Conservation (phyloP, 495 filamentous ascomycete species). For the Corynascus novoguineensis region DNA sequence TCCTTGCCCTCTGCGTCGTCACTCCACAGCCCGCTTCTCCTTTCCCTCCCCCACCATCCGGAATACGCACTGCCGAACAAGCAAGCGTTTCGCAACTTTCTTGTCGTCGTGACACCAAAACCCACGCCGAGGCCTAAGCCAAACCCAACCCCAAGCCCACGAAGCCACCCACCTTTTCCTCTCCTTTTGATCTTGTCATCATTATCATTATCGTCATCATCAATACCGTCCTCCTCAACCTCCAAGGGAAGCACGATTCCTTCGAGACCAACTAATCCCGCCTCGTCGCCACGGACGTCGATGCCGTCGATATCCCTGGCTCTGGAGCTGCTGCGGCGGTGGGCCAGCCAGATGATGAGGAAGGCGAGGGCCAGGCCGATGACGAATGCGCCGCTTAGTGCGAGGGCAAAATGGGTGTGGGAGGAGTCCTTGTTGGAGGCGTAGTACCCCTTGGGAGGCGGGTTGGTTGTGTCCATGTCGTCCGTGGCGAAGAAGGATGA, state of each 20-base stretch:
- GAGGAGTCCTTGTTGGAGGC: constrained; percentile 2
- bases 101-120: background rate
- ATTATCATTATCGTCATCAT: too few relatives aligned
- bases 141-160: background rate
- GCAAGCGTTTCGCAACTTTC: constrained; percentile 11
- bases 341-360: constrained; percentile 12
- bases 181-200: too few relatives aligned
- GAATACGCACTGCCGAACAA: background rate
- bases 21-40: background rate
- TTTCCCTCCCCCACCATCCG: background rate
- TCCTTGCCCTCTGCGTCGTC: background rate
- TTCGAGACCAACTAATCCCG: background rate
- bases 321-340: constrained; percentile 1
- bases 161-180: background rate
- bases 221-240: too few relatives aligned
- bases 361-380: constrained; percentile 8
- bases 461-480: too few relatives aligned
- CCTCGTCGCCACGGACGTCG: background rate
- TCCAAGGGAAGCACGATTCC: background rate
- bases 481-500: too few relatives aligned
- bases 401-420: constrained; percentile 10
- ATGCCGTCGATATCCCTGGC: background rate
- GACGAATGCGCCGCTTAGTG: constrained; percentile 10
- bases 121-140: background rate
- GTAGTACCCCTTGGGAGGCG: background rate